Evolutionary conservation across 176 grass and related monocot genomes (phyloP).

Genomic region (Carex pumila): DNA sequence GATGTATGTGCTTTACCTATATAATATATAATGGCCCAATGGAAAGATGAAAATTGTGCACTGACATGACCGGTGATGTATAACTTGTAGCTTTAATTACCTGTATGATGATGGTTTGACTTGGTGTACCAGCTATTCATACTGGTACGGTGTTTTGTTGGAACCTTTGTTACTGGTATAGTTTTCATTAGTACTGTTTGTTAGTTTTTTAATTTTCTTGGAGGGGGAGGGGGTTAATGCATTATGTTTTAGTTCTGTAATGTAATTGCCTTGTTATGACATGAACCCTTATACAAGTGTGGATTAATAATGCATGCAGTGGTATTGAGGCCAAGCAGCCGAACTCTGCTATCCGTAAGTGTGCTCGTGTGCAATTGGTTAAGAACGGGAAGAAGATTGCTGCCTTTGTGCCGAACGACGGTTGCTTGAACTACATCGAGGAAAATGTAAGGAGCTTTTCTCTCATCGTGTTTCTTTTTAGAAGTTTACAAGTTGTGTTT

Average conservation of each 20-base stretch:
- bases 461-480: not conserved
- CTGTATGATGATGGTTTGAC: not conserved
- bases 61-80: not conserved
- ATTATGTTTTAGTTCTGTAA: not conserved
- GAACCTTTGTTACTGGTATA: no score
- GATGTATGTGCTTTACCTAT: conserved; percentile 28
- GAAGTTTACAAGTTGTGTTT: not conserved
- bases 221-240: no score
- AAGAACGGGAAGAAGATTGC: conserved; percentile 82
- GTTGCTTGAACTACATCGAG: conserved; percentile 81
- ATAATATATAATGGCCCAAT: not conserved
- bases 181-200: no score
- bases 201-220: no score
- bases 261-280: not conserved
- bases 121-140: not conserved
- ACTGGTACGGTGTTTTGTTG: not conserved
- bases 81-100: not conserved
- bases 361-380: conserved; percentile 67
- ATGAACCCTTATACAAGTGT: not conserved
- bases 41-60: not conserved
- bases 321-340: conserved; percentile 77
- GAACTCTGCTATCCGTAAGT: conserved; percentile 76
- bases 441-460: conserved; percentile 29
- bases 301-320: conserved; percentile 18
- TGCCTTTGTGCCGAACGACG: conserved; percentile 67